Base-by-base conservation (phyloP, 1,139 yeast species). In the Pneumocystis oryctolagi region DNA sequence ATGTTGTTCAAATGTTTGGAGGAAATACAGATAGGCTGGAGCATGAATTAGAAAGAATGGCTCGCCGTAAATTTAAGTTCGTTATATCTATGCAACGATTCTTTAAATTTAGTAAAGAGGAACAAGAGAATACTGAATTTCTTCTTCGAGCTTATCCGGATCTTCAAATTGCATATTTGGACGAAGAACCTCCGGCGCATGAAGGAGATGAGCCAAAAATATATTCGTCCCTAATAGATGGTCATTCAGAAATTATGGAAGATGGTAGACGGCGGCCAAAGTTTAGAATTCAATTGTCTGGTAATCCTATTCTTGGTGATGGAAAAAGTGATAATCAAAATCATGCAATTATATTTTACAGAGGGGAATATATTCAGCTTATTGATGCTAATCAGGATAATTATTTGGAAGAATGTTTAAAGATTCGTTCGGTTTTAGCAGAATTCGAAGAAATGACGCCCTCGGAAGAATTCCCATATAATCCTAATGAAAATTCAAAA, bases 321-420 rank as follows among this genome's bases (percentile, higher is more conserved):
- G 98, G 98, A 84, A 92, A 92, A 78, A 88, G 97, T 72, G 98
- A 92, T 82, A 92, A 92, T 78, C 98, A 92, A 79, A 92, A 92
- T 77, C 97, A 90, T 77, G 89, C 97, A 68, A 77, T 92, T 71
- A 89, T 92, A 74, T 92, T 92, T 83, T 88, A 90, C 80, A 88
- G 98, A 79, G 98, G 98, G 83, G 98, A 92, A 79, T 92, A 92
- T 77, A 84, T 92, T 70, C 97, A 92, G 78, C 83, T 92, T 78
- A 87, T 92, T 73, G 98, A 92, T 85, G 97, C 98, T 69, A 92
- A 92, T 77, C 98, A 92, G 80, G 98, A 92, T 77, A 92, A 92
- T 78, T 92, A 92, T 73, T 81, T 92, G 75, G 98, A 92, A 80
- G 98, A 92, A 78, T 92, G 98, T 83, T 81, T 92, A 77, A 92